Conservation (phyloP, 1,139 yeast genomes). For the Saccharomyces hybrid region DNA sequence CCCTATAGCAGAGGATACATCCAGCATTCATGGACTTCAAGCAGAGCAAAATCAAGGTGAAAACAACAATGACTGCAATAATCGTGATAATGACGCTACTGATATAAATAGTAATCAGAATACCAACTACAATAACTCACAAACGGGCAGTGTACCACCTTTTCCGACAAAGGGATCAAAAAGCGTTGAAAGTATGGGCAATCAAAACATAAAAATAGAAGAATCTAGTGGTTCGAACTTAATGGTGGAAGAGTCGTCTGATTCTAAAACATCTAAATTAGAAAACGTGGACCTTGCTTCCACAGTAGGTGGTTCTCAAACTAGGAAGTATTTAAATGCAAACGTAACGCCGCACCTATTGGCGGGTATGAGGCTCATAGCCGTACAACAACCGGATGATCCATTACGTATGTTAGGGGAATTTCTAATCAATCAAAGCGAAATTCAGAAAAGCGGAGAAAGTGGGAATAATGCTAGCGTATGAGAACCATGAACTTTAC, state of each 20-base stretch:
- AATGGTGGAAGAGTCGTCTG: neutral
- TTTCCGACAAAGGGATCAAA: neutral
- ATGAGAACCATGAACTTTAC: neutral
- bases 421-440: constrained; percentile 48
- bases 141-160: neutral
- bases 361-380: constrained; percentile 59
- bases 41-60: neutral
- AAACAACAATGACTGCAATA: neutral
- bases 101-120: neutral
- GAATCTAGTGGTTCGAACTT: neutral
- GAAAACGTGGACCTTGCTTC: constrained; percentile 34
- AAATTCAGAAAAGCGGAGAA: constrained; percentile 20
- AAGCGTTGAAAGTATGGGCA: neutral
- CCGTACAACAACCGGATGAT: constrained; percentile 52
- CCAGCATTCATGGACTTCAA: neutral
- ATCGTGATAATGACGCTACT: neutral
- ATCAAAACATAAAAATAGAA: neutral
- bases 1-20: neutral
- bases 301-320: constrained; percentile 72
- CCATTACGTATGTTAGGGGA: constrained; percentile 69
- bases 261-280: constrained; percentile 7
- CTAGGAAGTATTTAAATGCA: constrained; percentile 69
- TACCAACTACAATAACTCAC: neutral
- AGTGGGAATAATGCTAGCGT: neutral
- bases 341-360: constrained; percentile 60